Percentiles rank a stretch among this genome's conserved stretches.
Evolutionary conservation across 2,329 filamentous ascomycete species (phyloP).

Genomic region (Hypoxylon sp.): DNA sequence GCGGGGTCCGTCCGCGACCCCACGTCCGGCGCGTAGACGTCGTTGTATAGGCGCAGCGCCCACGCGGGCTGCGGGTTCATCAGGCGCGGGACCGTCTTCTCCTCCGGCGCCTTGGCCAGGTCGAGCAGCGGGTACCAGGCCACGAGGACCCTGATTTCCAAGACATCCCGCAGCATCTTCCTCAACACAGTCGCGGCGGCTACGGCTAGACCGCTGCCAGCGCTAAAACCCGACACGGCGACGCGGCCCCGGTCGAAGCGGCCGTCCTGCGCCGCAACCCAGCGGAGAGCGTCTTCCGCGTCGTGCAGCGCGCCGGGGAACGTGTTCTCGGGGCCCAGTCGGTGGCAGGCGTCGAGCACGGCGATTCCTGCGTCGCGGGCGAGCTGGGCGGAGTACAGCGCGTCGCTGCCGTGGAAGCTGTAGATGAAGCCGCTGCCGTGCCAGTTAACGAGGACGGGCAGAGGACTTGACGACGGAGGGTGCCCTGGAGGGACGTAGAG

Average conservation of each 20-base stretch:
- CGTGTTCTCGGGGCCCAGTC: constrained; percentile 39
- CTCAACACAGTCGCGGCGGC: background rate
- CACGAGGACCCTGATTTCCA: constrained; percentile 12
- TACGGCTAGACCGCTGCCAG: constrained; percentile 5
- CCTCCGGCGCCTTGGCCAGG: constrained; percentile 15
- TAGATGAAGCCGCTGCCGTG: constrained; percentile 34
- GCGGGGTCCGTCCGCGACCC: constrained; percentile 18
- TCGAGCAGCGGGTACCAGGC: constrained; percentile 24
- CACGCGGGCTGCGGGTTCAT: constrained; percentile 15
- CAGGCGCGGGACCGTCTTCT: constrained; percentile 22
- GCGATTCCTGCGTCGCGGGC: constrained; percentile 38
- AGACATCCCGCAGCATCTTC: background rate
- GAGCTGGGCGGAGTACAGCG: constrained; percentile 23
- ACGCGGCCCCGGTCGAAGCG: constrained; percentile 15
- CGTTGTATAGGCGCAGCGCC: constrained; percentile 20
- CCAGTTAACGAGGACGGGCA: constrained; percentile 31
- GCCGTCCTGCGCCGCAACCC: constrained; percentile 10
- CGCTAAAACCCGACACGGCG: constrained; percentile 22
- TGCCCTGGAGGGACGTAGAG: constrained; percentile 23
- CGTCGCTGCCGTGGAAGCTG: constrained; percentile 18
- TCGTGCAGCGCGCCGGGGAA: constrained; percentile 32
- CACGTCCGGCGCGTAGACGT: constrained; percentile 29
- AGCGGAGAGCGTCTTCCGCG: constrained; percentile 20
- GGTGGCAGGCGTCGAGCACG: constrained; percentile 44
- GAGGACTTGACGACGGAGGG: background rate